Percentiles rank a stretch among this genome's conserved stretches.
phyloP scores from a whole-genome alignment of 371 early-diverging fungal genomes.

The Apophysomyces ossiformis region DNA sequence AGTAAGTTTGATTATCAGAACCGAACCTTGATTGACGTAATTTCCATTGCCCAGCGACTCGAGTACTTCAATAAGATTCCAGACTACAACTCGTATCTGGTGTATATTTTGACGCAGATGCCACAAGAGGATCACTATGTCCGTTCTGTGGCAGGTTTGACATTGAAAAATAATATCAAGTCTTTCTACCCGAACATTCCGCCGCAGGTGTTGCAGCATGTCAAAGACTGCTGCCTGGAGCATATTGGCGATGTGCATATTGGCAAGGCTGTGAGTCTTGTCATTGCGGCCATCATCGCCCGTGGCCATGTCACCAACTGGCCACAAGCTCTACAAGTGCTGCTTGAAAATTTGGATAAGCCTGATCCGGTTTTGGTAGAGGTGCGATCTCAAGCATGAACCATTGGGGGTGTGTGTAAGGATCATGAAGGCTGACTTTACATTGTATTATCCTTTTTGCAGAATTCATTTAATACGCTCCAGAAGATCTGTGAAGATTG shows the following conservation, averaged over 20 bases:
- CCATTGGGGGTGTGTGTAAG: too few species aligned
- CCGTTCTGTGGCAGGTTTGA: constrained; percentile 87
- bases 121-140: constrained; percentile 63
- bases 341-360: constrained; percentile 78
- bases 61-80: constrained; percentile 84
- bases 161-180: constrained; percentile 87
- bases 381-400: constrained; percentile 45
- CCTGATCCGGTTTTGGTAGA: constrained; percentile 74
- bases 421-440: too few species aligned
- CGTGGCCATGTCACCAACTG: constrained; percentile 74
- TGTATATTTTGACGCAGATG: constrained; percentile 82
- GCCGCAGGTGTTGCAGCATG: constrained; percentile 71
- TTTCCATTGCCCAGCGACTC: constrained; percentile 65
- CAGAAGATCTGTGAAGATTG: constrained; percentile 95
- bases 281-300: constrained; percentile 84
- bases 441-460: constrained; percentile 3
- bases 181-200: constrained; percentile 63
- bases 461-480: constrained; percentile 87
- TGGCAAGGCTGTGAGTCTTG: constrained; percentile 68
- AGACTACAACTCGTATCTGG: constrained; percentile 89
- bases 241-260: constrained; percentile 79
- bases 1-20: constrained; percentile 25
- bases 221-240: constrained; percentile 74
- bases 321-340: constrained; percentile 80
- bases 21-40: neutral